Conservation (phyloP, 768 basidiomycete genomes). For the Harrya chromipes region DNA sequence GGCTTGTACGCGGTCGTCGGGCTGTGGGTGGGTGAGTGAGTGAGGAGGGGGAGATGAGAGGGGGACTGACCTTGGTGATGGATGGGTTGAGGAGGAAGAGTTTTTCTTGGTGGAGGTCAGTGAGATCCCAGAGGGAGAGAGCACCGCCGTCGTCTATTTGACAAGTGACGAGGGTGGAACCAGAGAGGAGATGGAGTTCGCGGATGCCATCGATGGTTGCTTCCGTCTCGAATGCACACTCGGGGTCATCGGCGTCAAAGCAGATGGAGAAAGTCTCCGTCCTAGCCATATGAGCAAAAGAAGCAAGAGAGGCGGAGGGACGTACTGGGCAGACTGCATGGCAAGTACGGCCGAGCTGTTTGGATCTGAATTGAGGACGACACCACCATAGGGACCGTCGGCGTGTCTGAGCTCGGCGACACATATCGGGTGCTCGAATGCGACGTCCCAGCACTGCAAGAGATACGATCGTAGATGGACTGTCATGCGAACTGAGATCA, state of each 20-base stretch:
- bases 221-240: constrained; percentile 36
- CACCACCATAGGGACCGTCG: constrained; percentile 38
- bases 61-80: constrained; percentile 29
- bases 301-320: background rate
- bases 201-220: constrained; percentile 32
- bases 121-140: constrained; percentile 37
- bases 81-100: constrained; percentile 37
- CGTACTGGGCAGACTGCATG: constrained; percentile 43
- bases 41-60: background rate
- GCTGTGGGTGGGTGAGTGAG: constrained; percentile 1
- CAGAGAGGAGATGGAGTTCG: constrained; percentile 36
- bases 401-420: constrained; percentile 38
- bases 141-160: constrained; percentile 25
- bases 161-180: constrained; percentile 38
- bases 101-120: constrained; percentile 26
- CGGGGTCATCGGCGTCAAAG: constrained; percentile 34
- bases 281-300: constrained; percentile 22
- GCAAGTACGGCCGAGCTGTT: constrained; percentile 37
- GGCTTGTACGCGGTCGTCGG: constrained; percentile 41
- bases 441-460: constrained; percentile 60
- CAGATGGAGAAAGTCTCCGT: constrained; percentile 43
- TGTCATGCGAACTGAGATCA: constrained; percentile 44
- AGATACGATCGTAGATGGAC: constrained; percentile 27
- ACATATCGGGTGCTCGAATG: constrained; percentile 32
- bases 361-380: constrained; percentile 44